Base-by-base conservation (phyloP, 805 yeast species). In the Candida silvicultrix region DNA sequence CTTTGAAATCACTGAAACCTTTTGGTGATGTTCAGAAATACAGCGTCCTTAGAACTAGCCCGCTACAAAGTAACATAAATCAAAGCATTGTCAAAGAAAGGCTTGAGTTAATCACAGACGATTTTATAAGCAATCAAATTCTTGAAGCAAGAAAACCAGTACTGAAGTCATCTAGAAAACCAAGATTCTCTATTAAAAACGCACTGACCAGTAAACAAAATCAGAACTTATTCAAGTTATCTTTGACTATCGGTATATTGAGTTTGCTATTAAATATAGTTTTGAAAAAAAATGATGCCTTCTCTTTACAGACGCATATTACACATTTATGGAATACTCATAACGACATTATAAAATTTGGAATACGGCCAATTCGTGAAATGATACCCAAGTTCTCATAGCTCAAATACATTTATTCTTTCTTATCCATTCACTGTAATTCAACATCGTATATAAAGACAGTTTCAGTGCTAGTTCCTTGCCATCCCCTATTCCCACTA, bases 401-500 rank as follows among this genome's bases (percentile, higher is more conserved):
- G n/a, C n/a, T n/a, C n/a, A n/a, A n/a, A n/a, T n/a, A n/a, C n/a
- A n/a, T n/a, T n/a, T n/a, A n/a, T n/a, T n/a, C n/a, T n/a, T n/a
- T 10, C 9, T 23, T 23, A 28, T 5, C 14, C 31, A 28, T 47
- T 49, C n/a, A 65, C 19, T 58, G 62, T 29, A 77, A 65, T 44
- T 81, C 81, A 29, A 90, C 83, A 53, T 88, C 95, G 62, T 90
- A 92, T 21, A 89, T 72, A 54, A 89, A 74, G 10, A 85, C 85
- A n/a, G 81, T 77, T 48, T 89, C 97, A 1, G 94, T 83, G 21
- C 84, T 76, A 34, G 72, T 68, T 3, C 95, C 89, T 54, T 84
- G 89, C 97, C 97, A 92, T 5, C 99, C 99, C 57, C 97, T 76
- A 51, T 86, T 88, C 10, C 99, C 99, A 61, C 95, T 85, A 1